phyloP scores from a whole-genome alignment of 345 rosid species.

The Eucalyptus polybractea region DNA sequence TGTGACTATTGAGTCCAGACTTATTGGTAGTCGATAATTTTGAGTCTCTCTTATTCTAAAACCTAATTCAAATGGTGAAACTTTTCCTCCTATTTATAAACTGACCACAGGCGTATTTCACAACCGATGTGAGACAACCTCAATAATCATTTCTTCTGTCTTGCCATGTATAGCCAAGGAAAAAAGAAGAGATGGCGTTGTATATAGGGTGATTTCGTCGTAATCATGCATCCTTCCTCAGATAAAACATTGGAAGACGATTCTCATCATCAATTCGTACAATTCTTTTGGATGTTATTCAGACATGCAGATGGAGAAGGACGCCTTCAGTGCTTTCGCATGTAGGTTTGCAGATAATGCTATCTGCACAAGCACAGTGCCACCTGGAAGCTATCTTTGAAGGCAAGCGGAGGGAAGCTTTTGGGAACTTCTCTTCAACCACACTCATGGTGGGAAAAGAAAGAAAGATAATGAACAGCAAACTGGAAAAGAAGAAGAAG shows the following conservation, averaged over 20 bases:
- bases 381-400: neutral
- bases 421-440: neutral
- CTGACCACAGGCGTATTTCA: accelerated
- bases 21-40: too few species aligned
- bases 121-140: too few species aligned
- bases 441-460: neutral
- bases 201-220: neutral
- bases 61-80: too few species aligned
- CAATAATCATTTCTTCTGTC: neutral
- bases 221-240: neutral
- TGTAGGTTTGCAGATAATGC: neutral
- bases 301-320: neutral
- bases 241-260: neutral
- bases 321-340: neutral
- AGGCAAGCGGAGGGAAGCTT: neutral
- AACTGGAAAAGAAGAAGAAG: neutral
- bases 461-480: neutral
- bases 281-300: neutral
- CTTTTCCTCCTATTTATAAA: too few species aligned
- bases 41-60: too few species aligned
- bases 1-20: too few species aligned
- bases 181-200: neutral
- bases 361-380: neutral
- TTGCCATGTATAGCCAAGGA: neutral
- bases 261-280: neutral